Percentiles rank a stretch among this genome's conserved stretches.
Conservation (phyloP, 2,329 filamentous ascomycete genomes). For the Aspergillus sp. region DNA sequence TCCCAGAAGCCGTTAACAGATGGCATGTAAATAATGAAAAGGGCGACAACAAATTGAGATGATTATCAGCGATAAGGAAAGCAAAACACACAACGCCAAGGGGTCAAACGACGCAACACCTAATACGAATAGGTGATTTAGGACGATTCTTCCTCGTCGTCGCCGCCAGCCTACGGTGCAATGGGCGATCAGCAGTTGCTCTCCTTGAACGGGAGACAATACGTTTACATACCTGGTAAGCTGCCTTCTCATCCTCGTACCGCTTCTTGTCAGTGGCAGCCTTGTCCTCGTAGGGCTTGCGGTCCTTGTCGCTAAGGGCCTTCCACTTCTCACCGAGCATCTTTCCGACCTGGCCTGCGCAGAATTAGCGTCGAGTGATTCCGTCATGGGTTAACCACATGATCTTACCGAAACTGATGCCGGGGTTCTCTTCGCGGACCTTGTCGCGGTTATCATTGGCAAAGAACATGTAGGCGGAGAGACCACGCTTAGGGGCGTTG, state of each 20-base stretch:
- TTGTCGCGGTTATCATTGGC: conserved; percentile 99
- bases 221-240: conserved; percentile 71
- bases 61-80: conserved; percentile 24
- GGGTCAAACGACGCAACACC: conserved; percentile 29
- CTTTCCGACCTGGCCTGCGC: conserved; percentile 88
- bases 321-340: conserved; percentile 98
- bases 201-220: background rate
- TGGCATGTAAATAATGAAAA: conserved; percentile 28
- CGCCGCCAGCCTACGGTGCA: conserved; percentile 50
- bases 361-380: conserved; percentile 17
- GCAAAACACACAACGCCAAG: conserved; percentile 37
- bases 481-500: conserved; percentile 98
- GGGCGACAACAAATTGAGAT: conserved; percentile 29
- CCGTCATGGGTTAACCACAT: background rate
- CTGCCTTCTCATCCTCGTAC: conserved; percentile 96
- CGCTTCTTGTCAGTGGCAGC: conserved; percentile 97
- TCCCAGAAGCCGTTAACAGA: conserved; percentile 35
- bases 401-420: conserved; percentile 84
- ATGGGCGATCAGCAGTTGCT: conserved; percentile 5
- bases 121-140: conserved; percentile 22
- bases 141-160: conserved; percentile 55
- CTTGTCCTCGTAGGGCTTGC: conserved; percentile 92
- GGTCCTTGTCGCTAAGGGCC: conserved; percentile 89
- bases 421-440: conserved; percentile 96
- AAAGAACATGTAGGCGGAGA: conserved; percentile 99